Evolutionary conservation across 2,329 filamentous ascomycete species (phyloP).

Genomic region (Rhinocladiella similis): DNA sequence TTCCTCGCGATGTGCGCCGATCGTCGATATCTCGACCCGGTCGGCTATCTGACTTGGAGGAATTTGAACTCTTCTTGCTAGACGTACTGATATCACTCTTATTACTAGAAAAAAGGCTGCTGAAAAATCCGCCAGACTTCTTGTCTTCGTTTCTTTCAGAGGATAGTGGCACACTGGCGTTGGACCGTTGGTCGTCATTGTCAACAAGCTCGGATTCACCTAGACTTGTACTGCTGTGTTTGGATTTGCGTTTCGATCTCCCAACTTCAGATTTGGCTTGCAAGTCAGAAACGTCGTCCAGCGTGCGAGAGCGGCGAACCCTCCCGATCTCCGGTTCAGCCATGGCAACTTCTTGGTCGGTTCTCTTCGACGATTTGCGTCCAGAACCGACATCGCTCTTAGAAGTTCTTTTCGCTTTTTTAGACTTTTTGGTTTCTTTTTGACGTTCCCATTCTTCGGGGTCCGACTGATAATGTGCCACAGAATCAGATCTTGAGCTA

Average conservation of each 20-base stretch:
- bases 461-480: constrained; percentile 19
- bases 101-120: constrained; percentile 36
- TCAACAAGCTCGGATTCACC: constrained; percentile 32
- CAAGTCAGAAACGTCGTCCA: constrained; percentile 16
- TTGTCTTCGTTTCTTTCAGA: constrained; percentile 33
- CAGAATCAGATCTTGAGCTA: constrained; percentile 4
- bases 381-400: constrained; percentile 20
- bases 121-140: constrained; percentile 37
- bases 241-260: constrained; percentile 36
- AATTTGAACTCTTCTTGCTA: constrained; percentile 33
- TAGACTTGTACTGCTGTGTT: constrained; percentile 35
- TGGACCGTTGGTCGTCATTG: constrained; percentile 19
- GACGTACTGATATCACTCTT: constrained; percentile 29
- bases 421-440: constrained; percentile 4
- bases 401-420: constrained; percentile 8
- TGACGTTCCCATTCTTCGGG: constrained; percentile 23
- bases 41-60: constrained; percentile 38
- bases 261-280: constrained; percentile 24
- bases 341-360: constrained; percentile 1
- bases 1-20: constrained; percentile 35
- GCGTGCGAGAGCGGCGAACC: constrained; percentile 20
- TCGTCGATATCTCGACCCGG: constrained; percentile 39
- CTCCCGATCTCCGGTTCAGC: constrained; percentile 2
- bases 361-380: background rate
- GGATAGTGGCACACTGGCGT: constrained; percentile 11